Conservation (phyloP, 1,284 basidiomycete genomes). For the Tausonia pullulans region DNA sequence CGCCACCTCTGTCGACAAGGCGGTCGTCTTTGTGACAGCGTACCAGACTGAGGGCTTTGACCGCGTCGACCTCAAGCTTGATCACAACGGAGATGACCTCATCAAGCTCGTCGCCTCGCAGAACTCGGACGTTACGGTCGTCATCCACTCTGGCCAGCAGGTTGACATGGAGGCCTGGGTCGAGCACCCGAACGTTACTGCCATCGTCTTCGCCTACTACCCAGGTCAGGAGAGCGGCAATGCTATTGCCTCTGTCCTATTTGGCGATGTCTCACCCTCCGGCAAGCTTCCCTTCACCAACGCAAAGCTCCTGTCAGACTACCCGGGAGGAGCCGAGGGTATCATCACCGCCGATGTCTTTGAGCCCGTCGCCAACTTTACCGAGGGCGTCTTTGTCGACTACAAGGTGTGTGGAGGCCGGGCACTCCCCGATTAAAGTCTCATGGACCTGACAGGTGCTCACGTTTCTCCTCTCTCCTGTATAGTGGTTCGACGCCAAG, state of each 20-base stretch:
- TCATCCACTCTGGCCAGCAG: slow-evolving; percentile 21
- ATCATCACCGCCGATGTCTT: slow-evolving; percentile 23
- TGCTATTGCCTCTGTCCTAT: slow-evolving; percentile 4
- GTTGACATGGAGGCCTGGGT: slow-evolving; percentile 21
- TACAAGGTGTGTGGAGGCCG: slow-evolving; percentile 22
- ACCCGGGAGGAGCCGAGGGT: slow-evolving; percentile 26
- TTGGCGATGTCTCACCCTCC: slow-evolving; percentile 14
- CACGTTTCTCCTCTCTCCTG: slow-evolving; percentile 7
- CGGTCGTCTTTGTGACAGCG: slow-evolving; percentile 19
- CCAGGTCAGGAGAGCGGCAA: slow-evolving; percentile 23
- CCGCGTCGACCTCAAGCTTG: slow-evolving; percentile 29
- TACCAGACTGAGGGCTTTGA: slow-evolving; percentile 19
- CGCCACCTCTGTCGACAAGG: slow-evolving; percentile 13
- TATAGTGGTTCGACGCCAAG: slow-evolving; percentile 35
- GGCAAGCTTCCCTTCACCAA: slow-evolving; percentile 39
- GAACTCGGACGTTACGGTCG: neutral
- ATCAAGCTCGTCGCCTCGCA: slow-evolving; percentile 10
- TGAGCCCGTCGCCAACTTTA: slow-evolving; percentile 24
- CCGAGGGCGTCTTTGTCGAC: slow-evolving; percentile 37
- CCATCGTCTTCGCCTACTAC: slow-evolving; percentile 14
- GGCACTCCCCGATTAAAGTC: no score
- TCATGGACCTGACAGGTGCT: neutral
- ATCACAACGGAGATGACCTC: slow-evolving; percentile 21
- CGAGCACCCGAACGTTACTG: slow-evolving; percentile 14
- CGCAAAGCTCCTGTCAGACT: slow-evolving; percentile 34